phyloP scores from a whole-genome alignment of 257 asterid species.

The Primulina eburnea region DNA sequence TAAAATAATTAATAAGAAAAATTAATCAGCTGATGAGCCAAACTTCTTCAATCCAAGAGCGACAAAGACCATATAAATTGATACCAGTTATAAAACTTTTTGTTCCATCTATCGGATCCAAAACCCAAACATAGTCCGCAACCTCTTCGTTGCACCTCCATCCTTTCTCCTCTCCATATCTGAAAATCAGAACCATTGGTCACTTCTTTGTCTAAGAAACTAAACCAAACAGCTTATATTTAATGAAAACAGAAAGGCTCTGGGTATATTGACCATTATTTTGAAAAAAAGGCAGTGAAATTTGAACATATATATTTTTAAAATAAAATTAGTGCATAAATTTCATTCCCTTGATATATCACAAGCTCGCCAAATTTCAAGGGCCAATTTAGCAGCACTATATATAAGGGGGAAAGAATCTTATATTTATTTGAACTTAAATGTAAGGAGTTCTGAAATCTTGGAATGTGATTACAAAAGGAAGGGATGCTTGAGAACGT shows the following conservation, averaged over 20 bases:
- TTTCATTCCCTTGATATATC: background rate
- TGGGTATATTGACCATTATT: background rate
- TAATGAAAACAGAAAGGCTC: background rate
- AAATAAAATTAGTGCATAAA: background rate
- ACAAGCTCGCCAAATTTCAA: background rate
- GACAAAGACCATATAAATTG: slow-evolving; percentile 2
- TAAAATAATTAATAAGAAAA: slow-evolving; percentile 3
- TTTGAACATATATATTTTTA: background rate
- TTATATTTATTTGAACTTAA: background rate
- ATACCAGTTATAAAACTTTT: slow-evolving; percentile 94
- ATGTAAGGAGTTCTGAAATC: background rate
- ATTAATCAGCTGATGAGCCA: slow-evolving; percentile 17
- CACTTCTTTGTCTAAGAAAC: background rate
- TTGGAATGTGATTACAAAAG: too few relatives aligned
- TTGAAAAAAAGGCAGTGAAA: background rate
- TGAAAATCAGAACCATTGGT: slow-evolving; percentile 29
- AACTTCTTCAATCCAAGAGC: slow-evolving; percentile 14
- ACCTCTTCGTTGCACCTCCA: slow-evolving; percentile 68
- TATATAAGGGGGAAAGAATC: background rate
- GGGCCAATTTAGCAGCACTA: background rate
- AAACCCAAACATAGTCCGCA: slow-evolving; percentile 90
- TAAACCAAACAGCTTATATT: slow-evolving; percentile 1
- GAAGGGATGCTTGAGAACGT: background rate
- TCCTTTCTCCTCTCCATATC: slow-evolving; percentile 93
- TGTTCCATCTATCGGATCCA: slow-evolving; percentile 98